These are phyloP conservation scores for Leccinum griseonigrum DNA, from an alignment of 1,284 basidiomycete genomes.

Conservation along the genomic window DNA sequence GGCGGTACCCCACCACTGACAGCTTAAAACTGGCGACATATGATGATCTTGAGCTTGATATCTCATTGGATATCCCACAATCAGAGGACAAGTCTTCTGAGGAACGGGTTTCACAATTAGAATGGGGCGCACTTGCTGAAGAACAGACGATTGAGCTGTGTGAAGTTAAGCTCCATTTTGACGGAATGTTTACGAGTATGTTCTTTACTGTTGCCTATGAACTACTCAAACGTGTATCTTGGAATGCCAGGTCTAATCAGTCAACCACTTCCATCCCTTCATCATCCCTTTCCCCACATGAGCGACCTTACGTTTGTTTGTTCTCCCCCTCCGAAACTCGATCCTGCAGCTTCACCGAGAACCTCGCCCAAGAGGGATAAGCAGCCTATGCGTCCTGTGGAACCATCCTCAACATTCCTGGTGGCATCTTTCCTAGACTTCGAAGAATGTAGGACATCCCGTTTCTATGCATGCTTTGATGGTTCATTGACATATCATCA, in stretches of 20 bases:
- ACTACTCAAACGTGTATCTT: conserved; percentile 12
- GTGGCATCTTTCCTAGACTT: conserved; percentile 55
- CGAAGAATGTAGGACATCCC: conserved; percentile 50
- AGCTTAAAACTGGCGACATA: conserved; percentile 32
- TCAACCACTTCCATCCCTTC: conserved; percentile 45
- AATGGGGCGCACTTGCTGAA: conserved; percentile 64
- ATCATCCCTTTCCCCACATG: conserved; percentile 37
- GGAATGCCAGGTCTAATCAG: conserved; percentile 38
- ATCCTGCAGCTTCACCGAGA: conserved; percentile 27
- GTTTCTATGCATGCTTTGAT: not conserved
- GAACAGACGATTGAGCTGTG: conserved; percentile 60
- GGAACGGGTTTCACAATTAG: conserved; percentile 36
- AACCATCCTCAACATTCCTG: conserved; percentile 43
- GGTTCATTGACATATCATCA: not conserved
- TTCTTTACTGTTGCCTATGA: not conserved
- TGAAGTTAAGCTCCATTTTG: conserved; percentile 53
- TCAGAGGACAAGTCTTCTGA: conserved; percentile 22
- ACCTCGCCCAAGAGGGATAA: conserved; percentile 33
- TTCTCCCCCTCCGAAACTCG: conserved; percentile 33
- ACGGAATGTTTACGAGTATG: conserved; percentile 44
- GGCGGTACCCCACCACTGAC: conserved; percentile 39
- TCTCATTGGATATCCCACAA: conserved; percentile 39
- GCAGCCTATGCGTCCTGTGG: conserved; percentile 23
- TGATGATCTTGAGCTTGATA: conserved; percentile 44
- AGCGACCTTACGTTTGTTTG: conserved; percentile 47